These are phyloP conservation scores for Ophiocordyceps australis DNA, from an alignment of 2,329 filamentous ascomycete genomes.

Conservation along the genomic window DNA sequence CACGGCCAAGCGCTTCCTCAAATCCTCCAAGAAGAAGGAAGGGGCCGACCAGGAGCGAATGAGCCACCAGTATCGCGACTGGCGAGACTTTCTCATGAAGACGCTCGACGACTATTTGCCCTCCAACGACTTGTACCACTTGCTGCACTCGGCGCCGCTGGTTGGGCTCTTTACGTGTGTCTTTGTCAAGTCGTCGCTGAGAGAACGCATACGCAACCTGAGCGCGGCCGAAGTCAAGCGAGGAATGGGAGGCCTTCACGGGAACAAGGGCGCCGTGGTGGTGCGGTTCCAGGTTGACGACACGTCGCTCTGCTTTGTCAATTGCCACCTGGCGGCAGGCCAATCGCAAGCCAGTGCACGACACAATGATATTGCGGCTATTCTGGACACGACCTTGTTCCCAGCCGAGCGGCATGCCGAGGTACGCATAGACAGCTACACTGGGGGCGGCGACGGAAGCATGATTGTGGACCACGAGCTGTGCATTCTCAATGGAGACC, in stretches of 20 bases:
- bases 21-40: constrained; percentile 65
- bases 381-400: constrained; percentile 66
- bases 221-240: constrained; percentile 77
- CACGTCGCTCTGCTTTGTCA: constrained; percentile 87
- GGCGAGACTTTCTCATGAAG: constrained; percentile 76
- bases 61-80: constrained; percentile 93
- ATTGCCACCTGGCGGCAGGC: constrained; percentile 90
- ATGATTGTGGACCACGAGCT: constrained; percentile 96
- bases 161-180: constrained; percentile 93
- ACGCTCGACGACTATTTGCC: constrained; percentile 74
- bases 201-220: constrained; percentile 59
- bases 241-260: constrained; percentile 86
- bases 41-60: constrained; percentile 74
- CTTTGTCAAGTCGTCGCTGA: constrained; percentile 71
- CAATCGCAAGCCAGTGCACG: constrained; percentile 80
- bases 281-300: constrained; percentile 90
- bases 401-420: constrained; percentile 50
- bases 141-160: constrained; percentile 71
- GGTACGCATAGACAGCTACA: constrained; percentile 57
- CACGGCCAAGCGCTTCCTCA: constrained; percentile 88
- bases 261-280: constrained; percentile 89
- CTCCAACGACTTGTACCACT: constrained; percentile 56
- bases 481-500: constrained; percentile 87
- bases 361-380: constrained; percentile 81
- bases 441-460: constrained; percentile 82